Evolutionary conservation across 176 grass and related monocot genomes (phyloP).

Genomic region (Oryza longistaminata): DNA sequence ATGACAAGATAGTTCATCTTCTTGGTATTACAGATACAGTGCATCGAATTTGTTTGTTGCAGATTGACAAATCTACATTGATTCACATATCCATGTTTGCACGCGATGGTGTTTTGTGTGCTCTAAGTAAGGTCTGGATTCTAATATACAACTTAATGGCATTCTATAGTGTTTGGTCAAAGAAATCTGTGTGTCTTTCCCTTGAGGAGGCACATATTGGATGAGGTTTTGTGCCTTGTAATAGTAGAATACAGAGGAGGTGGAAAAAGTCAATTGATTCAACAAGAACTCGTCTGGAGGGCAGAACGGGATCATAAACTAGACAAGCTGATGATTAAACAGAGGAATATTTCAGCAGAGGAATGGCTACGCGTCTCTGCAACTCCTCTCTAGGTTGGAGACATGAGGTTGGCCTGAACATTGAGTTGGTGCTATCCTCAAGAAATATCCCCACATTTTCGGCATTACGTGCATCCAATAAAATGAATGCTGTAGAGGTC

Average conservation of each 20-base stretch:
- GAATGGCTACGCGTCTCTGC: conserved; percentile 56
- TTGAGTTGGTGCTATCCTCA: conserved; percentile 49
- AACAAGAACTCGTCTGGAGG: conserved; percentile 54
- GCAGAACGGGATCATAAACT: conserved; percentile 61
- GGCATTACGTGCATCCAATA: conserved; percentile 48
- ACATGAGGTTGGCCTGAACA: conserved; percentile 53
- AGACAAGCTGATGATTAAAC: conserved; percentile 58
- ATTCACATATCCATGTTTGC: not conserved
- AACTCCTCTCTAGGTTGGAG: conserved; percentile 58
- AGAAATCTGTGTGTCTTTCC: not conserved
- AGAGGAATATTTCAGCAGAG: conserved; percentile 57
- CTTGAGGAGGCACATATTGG: not conserved
- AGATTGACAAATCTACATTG: not conserved
- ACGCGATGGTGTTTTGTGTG: not conserved
- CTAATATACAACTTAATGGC: not conserved
- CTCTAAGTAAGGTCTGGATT: not conserved
- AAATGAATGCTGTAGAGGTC: conserved; percentile 57
- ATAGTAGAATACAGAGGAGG: conserved; percentile 31
- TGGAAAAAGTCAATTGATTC: conserved; percentile 69
- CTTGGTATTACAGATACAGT: not conserved
- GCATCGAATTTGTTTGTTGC: not conserved
- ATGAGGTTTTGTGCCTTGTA: conserved; percentile 27
- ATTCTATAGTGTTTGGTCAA: not conserved
- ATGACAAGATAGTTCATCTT: not conserved
- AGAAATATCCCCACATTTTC: conserved; percentile 60